Conservation (phyloP, 768 basidiomycete genomes). For the Rhodotorula kratochvilovae region DNA sequence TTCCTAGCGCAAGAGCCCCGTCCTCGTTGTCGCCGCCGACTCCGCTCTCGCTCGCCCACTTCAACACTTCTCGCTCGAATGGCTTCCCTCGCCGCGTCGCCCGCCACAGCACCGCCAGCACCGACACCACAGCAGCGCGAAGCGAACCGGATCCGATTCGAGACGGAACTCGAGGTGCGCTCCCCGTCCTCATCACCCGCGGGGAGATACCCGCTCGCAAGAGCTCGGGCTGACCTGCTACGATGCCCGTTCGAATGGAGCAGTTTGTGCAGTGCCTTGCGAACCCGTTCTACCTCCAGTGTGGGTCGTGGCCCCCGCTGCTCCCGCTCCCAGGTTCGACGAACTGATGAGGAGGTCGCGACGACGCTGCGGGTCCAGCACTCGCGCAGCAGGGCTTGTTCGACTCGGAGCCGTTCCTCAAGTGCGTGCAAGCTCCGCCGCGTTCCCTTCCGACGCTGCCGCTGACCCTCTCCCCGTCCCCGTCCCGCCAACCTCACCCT, state of each 20-base stretch:
- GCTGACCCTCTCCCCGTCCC: not conserved
- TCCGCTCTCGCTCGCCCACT: too few species aligned
- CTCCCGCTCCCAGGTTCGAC: not conserved
- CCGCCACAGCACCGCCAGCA: not conserved
- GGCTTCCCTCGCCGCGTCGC: not conserved
- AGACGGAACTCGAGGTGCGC: constrained; percentile 42
- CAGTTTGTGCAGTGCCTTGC: constrained; percentile 41
- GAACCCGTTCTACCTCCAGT: constrained; percentile 42
- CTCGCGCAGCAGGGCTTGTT: constrained; percentile 40
- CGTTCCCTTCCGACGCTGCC: not conserved
- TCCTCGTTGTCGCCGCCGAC: too few species aligned
- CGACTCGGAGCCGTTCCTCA: constrained; percentile 35
- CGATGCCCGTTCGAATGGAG: too few species aligned
- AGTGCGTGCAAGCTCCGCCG: not conserved
- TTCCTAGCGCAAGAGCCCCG: too few species aligned
- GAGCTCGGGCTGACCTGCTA: not conserved
- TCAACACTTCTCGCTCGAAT: not conserved
- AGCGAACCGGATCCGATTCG: constrained; percentile 37
- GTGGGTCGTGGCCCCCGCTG: not conserved
- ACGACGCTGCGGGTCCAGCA: not conserved
- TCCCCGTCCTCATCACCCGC: not conserved
- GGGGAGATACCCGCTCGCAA: not conserved
- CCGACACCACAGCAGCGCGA: constrained; percentile 2
- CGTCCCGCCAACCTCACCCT: too few species aligned
- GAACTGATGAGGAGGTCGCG: not conserved